These are phyloP conservation scores for Pleurotus tuber-regium DNA, from an alignment of 768 basidiomycete genomes.

Conservation along the genomic window DNA sequence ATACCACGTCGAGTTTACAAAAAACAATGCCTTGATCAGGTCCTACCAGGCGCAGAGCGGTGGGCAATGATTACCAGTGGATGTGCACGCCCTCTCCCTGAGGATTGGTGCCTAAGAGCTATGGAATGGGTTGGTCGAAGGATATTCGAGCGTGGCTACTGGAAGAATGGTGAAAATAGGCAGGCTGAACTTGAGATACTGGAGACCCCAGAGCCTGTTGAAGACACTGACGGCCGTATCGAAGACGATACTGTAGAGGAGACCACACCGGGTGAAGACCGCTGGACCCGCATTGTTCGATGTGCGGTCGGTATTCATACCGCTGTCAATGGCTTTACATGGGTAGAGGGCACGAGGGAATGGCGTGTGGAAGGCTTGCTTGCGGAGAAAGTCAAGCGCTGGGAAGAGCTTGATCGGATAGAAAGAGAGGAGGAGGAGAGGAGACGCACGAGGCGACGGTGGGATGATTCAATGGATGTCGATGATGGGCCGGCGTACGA, in stretches of 20 bases:
- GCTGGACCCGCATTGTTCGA: constrained; percentile 79
- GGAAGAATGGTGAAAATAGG: constrained; percentile 76
- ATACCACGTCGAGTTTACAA: constrained; percentile 48
- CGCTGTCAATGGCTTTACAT: constrained; percentile 74
- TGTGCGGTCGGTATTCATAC: constrained; percentile 65
- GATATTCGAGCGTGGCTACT: constrained; percentile 92
- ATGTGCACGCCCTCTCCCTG: constrained; percentile 71
- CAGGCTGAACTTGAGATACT: constrained; percentile 78
- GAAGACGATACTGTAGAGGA: constrained; percentile 72
- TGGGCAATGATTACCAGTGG: constrained; percentile 70
- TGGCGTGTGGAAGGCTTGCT: constrained; percentile 68
- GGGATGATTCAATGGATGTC: constrained; percentile 71
- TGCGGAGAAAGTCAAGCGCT: constrained; percentile 62
- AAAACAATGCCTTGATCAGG: constrained; percentile 12
- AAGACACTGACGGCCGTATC: constrained; percentile 73
- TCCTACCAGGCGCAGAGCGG: constrained; percentile 34
- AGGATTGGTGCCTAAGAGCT: constrained; percentile 95
- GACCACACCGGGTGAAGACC: constrained; percentile 22
- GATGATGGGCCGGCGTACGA: constrained; percentile 58
- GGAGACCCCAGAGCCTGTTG: constrained; percentile 52
- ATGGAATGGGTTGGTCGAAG: constrained; percentile 94
- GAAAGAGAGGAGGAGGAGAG: constrained; percentile 68
- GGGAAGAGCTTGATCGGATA: constrained; percentile 70
- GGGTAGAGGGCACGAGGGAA: constrained; percentile 52
- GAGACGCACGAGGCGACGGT: constrained; percentile 56